phyloP scores from a whole-genome alignment of 2,329 filamentous ascomycete genomes.

The Colletotrichum truncatum region DNA sequence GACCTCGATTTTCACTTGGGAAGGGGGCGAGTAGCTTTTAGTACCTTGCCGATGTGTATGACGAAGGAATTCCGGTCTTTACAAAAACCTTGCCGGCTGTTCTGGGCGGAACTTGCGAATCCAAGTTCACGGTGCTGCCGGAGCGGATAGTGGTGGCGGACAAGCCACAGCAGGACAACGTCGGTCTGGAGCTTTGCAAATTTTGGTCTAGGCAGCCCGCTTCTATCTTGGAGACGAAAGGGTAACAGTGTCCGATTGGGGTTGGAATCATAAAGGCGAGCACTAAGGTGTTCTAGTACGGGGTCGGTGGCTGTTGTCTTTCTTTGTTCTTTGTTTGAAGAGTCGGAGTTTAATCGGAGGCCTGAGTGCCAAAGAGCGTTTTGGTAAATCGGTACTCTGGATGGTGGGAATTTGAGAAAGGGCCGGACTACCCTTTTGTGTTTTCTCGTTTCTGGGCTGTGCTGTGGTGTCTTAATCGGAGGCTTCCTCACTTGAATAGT shows the following conservation, averaged over 20 bases:
- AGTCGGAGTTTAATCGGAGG: background rate
- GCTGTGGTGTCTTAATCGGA: background rate
- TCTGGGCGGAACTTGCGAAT: too few relatives aligned
- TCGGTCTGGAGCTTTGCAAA: background rate
- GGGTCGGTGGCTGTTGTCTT: background rate
- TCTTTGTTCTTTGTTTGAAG: slow-evolving; percentile 3
- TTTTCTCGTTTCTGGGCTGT: background rate
- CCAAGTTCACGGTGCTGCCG: slow-evolving; percentile 10
- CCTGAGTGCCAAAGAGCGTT: background rate
- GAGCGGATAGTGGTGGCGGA: background rate
- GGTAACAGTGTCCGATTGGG: background rate
- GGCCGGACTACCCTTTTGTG: background rate
- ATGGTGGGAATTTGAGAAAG: background rate
- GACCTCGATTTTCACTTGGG: background rate
- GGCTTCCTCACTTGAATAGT: background rate
- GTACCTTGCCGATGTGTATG: background rate
- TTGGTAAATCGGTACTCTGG: background rate
- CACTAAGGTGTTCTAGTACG: slow-evolving; percentile 4
- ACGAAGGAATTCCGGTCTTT: background rate
- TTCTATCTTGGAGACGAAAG: background rate
- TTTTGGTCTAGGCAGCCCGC: background rate
- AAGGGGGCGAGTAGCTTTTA: slow-evolving; percentile 2
- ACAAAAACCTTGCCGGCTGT: background rate
- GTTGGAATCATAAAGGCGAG: background rate
- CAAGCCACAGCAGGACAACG: background rate